Base-by-base conservation (phyloP, 2,329 filamentous ascomycete species). In the Colletotrichum sublineola region DNA sequence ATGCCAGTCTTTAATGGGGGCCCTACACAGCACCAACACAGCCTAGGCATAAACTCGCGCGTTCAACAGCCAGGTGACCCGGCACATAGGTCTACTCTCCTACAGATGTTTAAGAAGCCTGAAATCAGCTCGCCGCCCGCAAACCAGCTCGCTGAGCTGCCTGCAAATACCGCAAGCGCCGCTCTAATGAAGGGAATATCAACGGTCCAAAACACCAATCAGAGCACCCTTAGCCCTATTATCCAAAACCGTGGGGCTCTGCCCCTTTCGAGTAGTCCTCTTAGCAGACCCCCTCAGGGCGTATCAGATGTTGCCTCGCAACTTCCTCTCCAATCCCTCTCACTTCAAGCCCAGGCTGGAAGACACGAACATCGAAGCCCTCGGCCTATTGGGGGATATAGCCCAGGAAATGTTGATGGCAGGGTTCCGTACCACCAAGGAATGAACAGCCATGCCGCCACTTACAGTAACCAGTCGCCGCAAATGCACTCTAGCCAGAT, bases 81-180 rank as follows among this genome's bases (percentile, higher is more conserved):
- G 8, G 55, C 67, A 46, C 87, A 89, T 74, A 85, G 86, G 31
- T 85, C 83, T 24, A 81, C 85, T 9, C 79, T 90, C 29, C 80
- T 90, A 18, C 85, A 82, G 31, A 88, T 90, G 81, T 89, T 90
- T 79, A 89, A 87, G 73, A 84, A 84, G 74, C 74, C 79, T 14
- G 78, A 78, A 38, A 70, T 79, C 3, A 40, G 71, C 63, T 66
- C 33, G 33, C 48, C 68, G 36, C 56, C 36, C 33, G 57, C 29
- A 4, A 65, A 61, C 20, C 63, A 72, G 29, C 66, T 60, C 15
- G 70, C 61, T 20, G 70, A 73, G 50, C 60, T 73, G 31, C 70
- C 70, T n/a, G 70, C 66, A 50, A 70, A 61, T n/a, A 70, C 70
- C 8, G 60, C 70, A 2, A 70, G 60, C 29, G 67, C 66, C 31